phyloP scores from a whole-genome alignment of 2,329 filamentous ascomycete species.

The Fusarium pseudograminearum region DNA sequence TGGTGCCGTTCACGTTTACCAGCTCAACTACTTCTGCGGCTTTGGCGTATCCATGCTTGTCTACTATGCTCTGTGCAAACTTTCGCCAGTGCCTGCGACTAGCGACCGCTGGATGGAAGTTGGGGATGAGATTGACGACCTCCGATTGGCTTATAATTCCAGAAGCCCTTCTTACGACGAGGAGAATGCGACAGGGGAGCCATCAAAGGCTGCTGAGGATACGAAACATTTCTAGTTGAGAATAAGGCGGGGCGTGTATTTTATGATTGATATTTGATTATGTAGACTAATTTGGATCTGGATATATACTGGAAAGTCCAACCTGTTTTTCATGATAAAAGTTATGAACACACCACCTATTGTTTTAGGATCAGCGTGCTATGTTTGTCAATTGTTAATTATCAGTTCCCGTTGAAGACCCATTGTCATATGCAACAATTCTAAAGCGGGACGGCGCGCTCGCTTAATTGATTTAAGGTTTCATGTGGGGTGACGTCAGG shows the following conservation, averaged over 20 bases:
- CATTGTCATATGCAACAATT: not conserved
- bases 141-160: slow-evolving; percentile 61
- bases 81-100: slow-evolving; percentile 79
- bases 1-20: slow-evolving; percentile 87
- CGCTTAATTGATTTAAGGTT: slow-evolving; percentile 25
- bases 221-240: slow-evolving; percentile 30
- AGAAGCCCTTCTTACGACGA: slow-evolving; percentile 57
- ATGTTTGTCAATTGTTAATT: not conserved
- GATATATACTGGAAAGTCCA: not conserved
- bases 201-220: slow-evolving; percentile 18
- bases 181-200: slow-evolving; percentile 44
- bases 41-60: slow-evolving; percentile 75
- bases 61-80: slow-evolving; percentile 77
- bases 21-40: slow-evolving; percentile 89
- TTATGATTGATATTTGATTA: not conserved
- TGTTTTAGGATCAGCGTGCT: not conserved
- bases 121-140: slow-evolving; percentile 70
- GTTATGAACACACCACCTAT: not conserved
- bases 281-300: not conserved
- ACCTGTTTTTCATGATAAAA: not conserved
- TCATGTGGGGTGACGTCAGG: slow-evolving; percentile 3
- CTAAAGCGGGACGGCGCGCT: slow-evolving; percentile 5
- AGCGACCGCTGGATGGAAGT: slow-evolving; percentile 84
- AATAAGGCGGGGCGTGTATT: not conserved
- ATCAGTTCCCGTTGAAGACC: not conserved